Evolutionary conservation across 2,329 filamentous ascomycete genomes (phyloP), one percentile per base, ranked within the genome.

Genomic region (Cladophialophora exuberans): DNA sequence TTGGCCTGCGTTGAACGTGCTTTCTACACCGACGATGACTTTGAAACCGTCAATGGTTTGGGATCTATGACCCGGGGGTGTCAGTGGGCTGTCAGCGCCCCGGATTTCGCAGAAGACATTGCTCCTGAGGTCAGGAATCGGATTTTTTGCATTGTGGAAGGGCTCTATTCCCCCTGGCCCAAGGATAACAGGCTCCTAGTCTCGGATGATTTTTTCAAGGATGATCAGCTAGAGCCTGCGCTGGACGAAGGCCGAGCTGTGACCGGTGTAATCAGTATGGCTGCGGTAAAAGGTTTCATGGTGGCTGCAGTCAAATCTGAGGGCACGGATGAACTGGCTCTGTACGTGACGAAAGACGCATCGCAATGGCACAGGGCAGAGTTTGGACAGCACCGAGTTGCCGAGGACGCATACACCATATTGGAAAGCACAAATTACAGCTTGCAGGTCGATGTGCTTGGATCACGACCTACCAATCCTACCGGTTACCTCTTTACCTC

Each of bases 341-440:
- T 99, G 51, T 99, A 89, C 70, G 86, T 97, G 52, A 91, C 90
- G 7, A 84, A 89, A 63, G 90, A 99, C 70, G 86, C 89, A 10
- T 78, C 84, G 47, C 85, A 81, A 52, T 99, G 94, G 94, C 91
- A 97, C 70, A 86, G 91, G 49, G 93, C 93, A 56, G 84, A 96
- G 67, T 97, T 99, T 71, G 84, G 85, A 39, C 86, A 89, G 59
- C 91, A 96, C 70, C 89, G 92, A 65, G 82, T 90, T 59, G 88
- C 96, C 69, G 84, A 93, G 68, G 81, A 84, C 65, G 90, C 89
- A 2, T 99, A 97, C 72, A 99, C 94, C 0, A 83, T 99, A 43
- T 80, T 99, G 35, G 93, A 97, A 73, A 94, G 92, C 66, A 97
- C 94, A 36, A 93, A 96, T 69, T 97, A 99, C 77, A 97, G 93